Evolutionary conservation across 176 grass and related monocot genomes (phyloP).

Genomic region (Metroxylon sagu): DNA sequence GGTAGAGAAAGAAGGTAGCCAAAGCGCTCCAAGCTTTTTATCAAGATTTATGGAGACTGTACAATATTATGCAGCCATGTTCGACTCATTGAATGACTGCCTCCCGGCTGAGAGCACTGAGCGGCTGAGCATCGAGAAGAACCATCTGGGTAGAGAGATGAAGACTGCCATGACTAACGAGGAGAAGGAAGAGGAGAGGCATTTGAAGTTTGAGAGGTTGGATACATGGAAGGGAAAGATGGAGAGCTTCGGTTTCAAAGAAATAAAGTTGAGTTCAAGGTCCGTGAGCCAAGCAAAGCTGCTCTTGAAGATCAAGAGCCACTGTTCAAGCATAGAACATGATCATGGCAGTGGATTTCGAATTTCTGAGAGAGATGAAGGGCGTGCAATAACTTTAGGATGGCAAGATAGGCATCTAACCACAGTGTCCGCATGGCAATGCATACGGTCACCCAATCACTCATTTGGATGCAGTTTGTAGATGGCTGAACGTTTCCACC

Average conservation of each 20-base stretch:
- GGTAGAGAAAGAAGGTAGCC: slow-evolving; percentile 31
- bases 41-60: slow-evolving; percentile 42
- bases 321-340: slow-evolving; percentile 18
- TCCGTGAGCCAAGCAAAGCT: slow-evolving; percentile 89
- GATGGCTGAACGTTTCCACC: too few relatives aligned
- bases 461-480: too few relatives aligned
- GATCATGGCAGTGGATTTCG: slow-evolving; percentile 37
- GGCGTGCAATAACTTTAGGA: slow-evolving; percentile 35
- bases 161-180: slow-evolving; percentile 14
- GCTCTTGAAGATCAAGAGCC: slow-evolving; percentile 72
- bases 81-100: slow-evolving; percentile 66
- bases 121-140: slow-evolving; percentile 66
- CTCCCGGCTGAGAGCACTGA: slow-evolving; percentile 57
- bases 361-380: slow-evolving; percentile 33
- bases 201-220: not conserved
- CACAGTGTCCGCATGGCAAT: slow-evolving; percentile 44
- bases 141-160: slow-evolving; percentile 71
- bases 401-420: slow-evolving; percentile 47
- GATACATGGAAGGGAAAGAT: slow-evolving; percentile 38
- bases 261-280: slow-evolving; percentile 43
- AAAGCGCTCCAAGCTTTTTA: slow-evolving; percentile 16
- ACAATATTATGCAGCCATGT: slow-evolving; percentile 57
- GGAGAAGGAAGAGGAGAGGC: not conserved
- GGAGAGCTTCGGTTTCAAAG: slow-evolving; percentile 45
- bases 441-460: not conserved